phyloP scores from a whole-genome alignment of 306 rosid species.

The Parietaria judaica region DNA sequence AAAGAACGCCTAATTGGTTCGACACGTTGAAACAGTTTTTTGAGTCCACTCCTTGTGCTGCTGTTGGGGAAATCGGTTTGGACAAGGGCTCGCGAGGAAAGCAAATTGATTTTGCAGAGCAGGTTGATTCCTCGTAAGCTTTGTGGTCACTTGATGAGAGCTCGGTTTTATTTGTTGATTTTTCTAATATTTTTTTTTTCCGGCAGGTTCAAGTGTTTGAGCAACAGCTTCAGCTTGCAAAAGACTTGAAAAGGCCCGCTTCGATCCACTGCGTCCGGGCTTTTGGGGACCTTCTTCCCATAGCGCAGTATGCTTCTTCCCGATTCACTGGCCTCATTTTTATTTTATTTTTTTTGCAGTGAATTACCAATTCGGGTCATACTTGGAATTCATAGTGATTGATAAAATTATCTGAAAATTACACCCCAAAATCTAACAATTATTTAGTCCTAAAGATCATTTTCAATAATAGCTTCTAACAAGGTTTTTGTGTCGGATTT shows the following conservation, averaged over 20 bases:
- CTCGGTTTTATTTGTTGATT: background rate
- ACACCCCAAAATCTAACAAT: background rate
- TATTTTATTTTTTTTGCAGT: background rate
- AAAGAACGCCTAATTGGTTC: conserved; percentile 62
- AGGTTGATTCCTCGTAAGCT: conserved; percentile 30
- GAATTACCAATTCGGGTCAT: too few species aligned
- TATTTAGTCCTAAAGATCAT: background rate
- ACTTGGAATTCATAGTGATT: too few species aligned
- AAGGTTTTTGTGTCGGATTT: conserved; percentile 4
- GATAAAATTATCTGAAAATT: too few species aligned
- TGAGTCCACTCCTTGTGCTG: conserved; percentile 64
- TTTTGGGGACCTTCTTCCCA: conserved; percentile 71
- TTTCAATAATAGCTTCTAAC: background rate
- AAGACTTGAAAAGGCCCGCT: conserved; percentile 64
- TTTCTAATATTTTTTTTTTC: conserved; percentile 7
- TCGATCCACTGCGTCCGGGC: conserved; percentile 88
- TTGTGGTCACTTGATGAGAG: background rate
- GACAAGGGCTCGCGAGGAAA: conserved; percentile 81
- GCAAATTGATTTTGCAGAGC: conserved; percentile 54
- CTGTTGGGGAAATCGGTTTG: conserved; percentile 92
- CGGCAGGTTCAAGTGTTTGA: conserved; percentile 61
- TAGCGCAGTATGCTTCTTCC: conserved; percentile 54
- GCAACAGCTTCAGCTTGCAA: conserved; percentile 79
- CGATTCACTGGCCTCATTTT: background rate
- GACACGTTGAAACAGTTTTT: conserved; percentile 46